A percentile compares a stretch with the other conserved stretches of the same genome.
Evolutionary conservation across 371 early-diverging fungal species (phyloP).

Genomic region (Mucor irregularis): DNA sequence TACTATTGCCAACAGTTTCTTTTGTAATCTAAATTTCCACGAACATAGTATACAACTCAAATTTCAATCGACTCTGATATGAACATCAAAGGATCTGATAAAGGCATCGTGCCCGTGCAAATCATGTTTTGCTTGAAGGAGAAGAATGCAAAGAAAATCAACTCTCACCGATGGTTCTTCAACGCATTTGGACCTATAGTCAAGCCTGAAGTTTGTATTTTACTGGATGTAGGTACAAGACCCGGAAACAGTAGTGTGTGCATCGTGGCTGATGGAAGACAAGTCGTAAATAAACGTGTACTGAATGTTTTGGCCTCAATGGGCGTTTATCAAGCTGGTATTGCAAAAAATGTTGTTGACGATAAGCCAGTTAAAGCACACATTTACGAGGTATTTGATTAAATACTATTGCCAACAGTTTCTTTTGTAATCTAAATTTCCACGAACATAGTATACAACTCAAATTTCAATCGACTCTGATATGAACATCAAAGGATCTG

Average conservation of each 20-base stretch:
- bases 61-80: conserved; percentile 67
- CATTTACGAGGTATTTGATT: conserved; percentile 66
- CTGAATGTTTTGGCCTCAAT: conserved; percentile 60
- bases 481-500: conserved; percentile 72
- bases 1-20: neutral
- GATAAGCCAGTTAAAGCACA: conserved; percentile 72
- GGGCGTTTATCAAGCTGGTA: conserved; percentile 77
- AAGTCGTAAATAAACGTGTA: conserved; percentile 60
- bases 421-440: neutral
- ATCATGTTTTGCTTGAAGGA: conserved; percentile 85
- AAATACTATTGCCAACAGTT: neutral
- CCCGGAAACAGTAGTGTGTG: conserved; percentile 79
- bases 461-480: conserved; percentile 79
- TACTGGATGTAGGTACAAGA: conserved; percentile 76
- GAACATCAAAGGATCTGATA: conserved; percentile 68
- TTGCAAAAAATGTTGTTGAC: conserved; percentile 65
- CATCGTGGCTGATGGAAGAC: conserved; percentile 84
- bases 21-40: neutral
- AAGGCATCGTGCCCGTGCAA: conserved; percentile 73
- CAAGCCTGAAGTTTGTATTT: conserved; percentile 74
- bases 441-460: conserved; percentile 88
- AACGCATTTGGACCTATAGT: conserved; percentile 71
- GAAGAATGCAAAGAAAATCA: conserved; percentile 87
- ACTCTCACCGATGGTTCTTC: conserved; percentile 89
- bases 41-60: conserved; percentile 74